These are phyloP conservation scores for Colletotrichum liriopes DNA, from an alignment of 2,329 filamentous ascomycete species.

Conservation along the genomic window DNA sequence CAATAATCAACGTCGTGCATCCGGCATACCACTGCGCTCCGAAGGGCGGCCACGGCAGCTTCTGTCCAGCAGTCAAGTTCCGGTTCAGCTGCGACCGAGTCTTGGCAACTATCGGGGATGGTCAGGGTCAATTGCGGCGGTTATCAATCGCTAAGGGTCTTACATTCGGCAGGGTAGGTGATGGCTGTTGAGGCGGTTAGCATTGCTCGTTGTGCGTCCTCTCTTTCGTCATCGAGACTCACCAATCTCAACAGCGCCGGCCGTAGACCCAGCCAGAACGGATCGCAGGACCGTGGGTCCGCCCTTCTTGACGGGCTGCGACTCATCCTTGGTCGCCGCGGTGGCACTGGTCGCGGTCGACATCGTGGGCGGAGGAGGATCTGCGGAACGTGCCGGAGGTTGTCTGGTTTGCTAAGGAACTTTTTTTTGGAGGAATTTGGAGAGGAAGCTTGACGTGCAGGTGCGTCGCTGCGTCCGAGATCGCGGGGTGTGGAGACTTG, in stretches of 20 bases:
- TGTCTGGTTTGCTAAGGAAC: slow-evolving; percentile 2
- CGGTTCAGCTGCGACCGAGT: slow-evolving; percentile 86
- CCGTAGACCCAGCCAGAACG: slow-evolving; percentile 92
- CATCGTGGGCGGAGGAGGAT: slow-evolving; percentile 29
- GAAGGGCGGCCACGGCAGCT: slow-evolving; percentile 95
- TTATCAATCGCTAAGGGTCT: slow-evolving; percentile 68
- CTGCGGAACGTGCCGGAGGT: slow-evolving; percentile 20
- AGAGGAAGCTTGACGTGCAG: slow-evolving; percentile 28
- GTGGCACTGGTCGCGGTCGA: slow-evolving; percentile 44
- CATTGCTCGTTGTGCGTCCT: neutral
- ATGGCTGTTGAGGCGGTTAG: slow-evolving; percentile 69
- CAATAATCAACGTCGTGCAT: slow-evolving; percentile 96
- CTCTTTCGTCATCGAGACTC: slow-evolving; percentile 47
- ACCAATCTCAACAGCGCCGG: slow-evolving; percentile 96
- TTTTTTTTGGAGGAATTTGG: slow-evolving; percentile 2
- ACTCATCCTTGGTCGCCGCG: slow-evolving; percentile 45
- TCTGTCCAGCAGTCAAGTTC: slow-evolving; percentile 83
- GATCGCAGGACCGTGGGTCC: slow-evolving; percentile 86
- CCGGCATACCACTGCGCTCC: slow-evolving; percentile 97
- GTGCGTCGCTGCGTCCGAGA: slow-evolving; percentile 32
- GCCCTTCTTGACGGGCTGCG: slow-evolving; percentile 59
- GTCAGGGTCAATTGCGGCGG: slow-evolving; percentile 89
- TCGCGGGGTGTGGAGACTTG: slow-evolving; percentile 41
- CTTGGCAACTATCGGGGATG: slow-evolving; percentile 6
- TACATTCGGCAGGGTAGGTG: slow-evolving; percentile 95